These are phyloP conservation scores for Noccaea caerulescens DNA, from an alignment of 345 rosid genomes.

Conservation along the genomic window DNA sequence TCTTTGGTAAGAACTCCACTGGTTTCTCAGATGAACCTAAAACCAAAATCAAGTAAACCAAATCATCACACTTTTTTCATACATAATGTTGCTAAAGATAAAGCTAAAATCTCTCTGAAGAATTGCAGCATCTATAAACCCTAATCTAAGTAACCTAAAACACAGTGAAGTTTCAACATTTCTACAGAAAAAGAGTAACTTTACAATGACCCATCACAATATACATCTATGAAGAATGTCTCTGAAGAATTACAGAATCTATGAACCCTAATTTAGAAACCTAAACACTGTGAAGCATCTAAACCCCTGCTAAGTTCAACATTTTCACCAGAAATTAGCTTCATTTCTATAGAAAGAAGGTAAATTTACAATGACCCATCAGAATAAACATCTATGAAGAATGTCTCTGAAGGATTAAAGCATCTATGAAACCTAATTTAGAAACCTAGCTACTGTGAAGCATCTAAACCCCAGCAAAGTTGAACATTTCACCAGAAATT, in stretches of 20 bases:
- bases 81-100: neutral
- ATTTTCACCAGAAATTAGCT: conserved; percentile 1
- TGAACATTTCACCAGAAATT: neutral
- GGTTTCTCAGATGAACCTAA: conserved; percentile 56
- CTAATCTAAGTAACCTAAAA: conserved; percentile 1
- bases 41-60: conserved; percentile 19
- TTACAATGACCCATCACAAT: conserved; percentile 37
- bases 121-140: neutral
- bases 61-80: neutral
- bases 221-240: neutral
- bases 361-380: conserved; percentile 39
- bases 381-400: conserved; percentile 18
- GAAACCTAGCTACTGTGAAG: conserved; percentile 13
- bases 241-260: conserved; percentile 1
- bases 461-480: neutral
- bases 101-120: neutral
- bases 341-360: neutral
- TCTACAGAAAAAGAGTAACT: conserved; percentile 4
- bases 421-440: conserved; percentile 20
- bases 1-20: conserved; percentile 62
- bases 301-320: conserved; percentile 16
- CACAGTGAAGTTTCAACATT: neutral
- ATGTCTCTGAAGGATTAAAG: neutral
- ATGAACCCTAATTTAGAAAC: conserved; percentile 28
- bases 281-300: conserved; percentile 15